Percentiles rank a stretch among this genome's conserved stretches.
These are phyloP conservation scores for Peniophora sp. DNA, from an alignment of 1,284 basidiomycete species.

Conservation along the genomic window DNA sequence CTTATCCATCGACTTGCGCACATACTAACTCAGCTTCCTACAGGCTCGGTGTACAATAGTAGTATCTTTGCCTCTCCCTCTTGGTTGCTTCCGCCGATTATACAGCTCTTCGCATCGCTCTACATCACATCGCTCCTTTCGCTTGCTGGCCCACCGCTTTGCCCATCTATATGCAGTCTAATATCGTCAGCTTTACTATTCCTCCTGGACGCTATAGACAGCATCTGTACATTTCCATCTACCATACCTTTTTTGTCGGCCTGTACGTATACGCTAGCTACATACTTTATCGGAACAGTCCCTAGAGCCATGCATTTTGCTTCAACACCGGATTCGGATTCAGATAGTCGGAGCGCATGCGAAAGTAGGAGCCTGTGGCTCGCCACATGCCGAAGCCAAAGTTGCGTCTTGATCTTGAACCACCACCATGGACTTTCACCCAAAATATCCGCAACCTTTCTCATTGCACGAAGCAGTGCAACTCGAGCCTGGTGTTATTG, in stretches of 20 bases:
- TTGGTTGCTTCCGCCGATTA: constrained; percentile 1
- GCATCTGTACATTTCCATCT: too few species aligned
- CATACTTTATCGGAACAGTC: background rate
- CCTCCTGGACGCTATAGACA: too few species aligned
- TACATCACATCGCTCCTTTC: background rate
- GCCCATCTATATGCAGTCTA: too few species aligned
- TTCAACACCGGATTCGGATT: background rate
- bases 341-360: too few species aligned
- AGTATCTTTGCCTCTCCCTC: constrained; percentile 10
- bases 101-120: background rate
- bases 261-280: too few species aligned
- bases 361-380: too few species aligned
- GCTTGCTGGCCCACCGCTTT: background rate
- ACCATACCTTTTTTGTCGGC: too few species aligned
- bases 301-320: background rate
- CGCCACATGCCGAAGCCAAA: background rate
- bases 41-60: constrained; percentile 39
- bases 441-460: constrained; percentile 69
- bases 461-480: constrained; percentile 57
- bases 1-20: constrained; percentile 1
- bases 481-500: constrained; percentile 60
- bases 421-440: constrained; percentile 51
- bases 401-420: background rate
- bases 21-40: constrained; percentile 7
- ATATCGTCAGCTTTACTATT: too few species aligned